Evolutionary conservation across 2,329 filamentous ascomycete species (phyloP).

Genomic region (Claviceps sp.): DNA sequence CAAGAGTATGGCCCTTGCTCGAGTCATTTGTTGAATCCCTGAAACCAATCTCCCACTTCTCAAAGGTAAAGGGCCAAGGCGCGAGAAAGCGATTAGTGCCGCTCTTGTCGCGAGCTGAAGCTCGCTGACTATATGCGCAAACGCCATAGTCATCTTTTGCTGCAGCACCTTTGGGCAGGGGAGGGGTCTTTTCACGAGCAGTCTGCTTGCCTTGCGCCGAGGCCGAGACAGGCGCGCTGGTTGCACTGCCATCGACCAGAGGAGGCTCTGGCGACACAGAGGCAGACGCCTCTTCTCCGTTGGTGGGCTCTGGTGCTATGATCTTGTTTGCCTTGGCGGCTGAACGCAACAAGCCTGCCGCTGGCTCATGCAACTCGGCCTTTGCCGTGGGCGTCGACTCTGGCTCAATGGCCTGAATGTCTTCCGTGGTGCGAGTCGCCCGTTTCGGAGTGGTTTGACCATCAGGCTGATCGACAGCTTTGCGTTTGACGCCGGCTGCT

Average conservation of each 20-base stretch:
- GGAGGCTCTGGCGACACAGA: slow-evolving; percentile 23
- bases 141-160: slow-evolving; percentile 40
- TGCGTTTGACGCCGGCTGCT: slow-evolving; percentile 31
- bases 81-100: slow-evolving; percentile 40
- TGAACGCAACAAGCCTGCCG: slow-evolving; percentile 26
- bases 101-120: slow-evolving; percentile 26
- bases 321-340: slow-evolving; percentile 22
- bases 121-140: slow-evolving; percentile 27
- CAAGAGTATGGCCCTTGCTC: slow-evolving; percentile 37
- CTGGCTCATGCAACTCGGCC: slow-evolving; percentile 8
- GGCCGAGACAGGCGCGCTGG: slow-evolving; percentile 11
- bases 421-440: slow-evolving; percentile 21
- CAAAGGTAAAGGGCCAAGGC: slow-evolving; percentile 33
- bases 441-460: slow-evolving; percentile 37
- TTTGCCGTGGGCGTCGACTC: slow-evolving; percentile 13
- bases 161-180: slow-evolving; percentile 24
- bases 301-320: slow-evolving; percentile 17
- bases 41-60: slow-evolving; percentile 44
- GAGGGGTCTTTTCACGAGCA: slow-evolving; percentile 24
- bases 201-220: slow-evolving; percentile 16
- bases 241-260: slow-evolving; percentile 15
- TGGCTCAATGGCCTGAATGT: slow-evolving; percentile 13
- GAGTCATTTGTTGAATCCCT: slow-evolving; percentile 44
- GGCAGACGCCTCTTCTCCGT: slow-evolving; percentile 21
- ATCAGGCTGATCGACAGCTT: slow-evolving; percentile 35